Evolutionary conservation across 371 early-diverging fungal genomes (phyloP).

Genomic region (Mucor sp.): DNA sequence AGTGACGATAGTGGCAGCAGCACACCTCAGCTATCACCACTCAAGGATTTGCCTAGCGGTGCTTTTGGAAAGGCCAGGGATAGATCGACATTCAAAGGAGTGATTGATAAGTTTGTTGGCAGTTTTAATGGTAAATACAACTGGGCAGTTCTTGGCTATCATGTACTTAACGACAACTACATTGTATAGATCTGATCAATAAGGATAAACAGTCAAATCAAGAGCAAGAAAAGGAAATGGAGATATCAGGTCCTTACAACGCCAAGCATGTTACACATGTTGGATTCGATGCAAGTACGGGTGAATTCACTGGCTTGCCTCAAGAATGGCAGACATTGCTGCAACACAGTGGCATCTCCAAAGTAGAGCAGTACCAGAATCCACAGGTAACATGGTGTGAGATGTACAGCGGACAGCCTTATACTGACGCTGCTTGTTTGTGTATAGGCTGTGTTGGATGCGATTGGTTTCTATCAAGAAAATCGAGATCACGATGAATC

Average conservation of each 20-base stretch:
- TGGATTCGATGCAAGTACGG: conserved; percentile 89
- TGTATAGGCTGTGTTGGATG: conserved; percentile 86
- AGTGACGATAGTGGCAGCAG: conserved; percentile 21
- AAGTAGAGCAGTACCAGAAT: conserved; percentile 92
- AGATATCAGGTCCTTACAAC: conserved; percentile 96
- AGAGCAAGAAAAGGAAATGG: conserved; percentile 69
- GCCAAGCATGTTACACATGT: conserved; percentile 96
- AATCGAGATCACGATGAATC: conserved; percentile 62
- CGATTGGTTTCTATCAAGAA: conserved; percentile 92
- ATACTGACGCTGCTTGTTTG: background rate
- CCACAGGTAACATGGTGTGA: conserved; percentile 71
- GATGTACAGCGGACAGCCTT: background rate
- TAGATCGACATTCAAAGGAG: conserved; percentile 63
- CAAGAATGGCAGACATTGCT: conserved; percentile 93
- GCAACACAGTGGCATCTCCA: conserved; percentile 91
- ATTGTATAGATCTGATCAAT: conserved; percentile 57
- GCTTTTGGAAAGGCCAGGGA: conserved; percentile 46
- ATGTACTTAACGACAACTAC: background rate
- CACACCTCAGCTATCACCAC: conserved; percentile 18
- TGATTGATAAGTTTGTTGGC: conserved; percentile 67
- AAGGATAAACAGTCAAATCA: conserved; percentile 46
- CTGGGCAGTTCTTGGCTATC: background rate
- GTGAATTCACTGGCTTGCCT: conserved; percentile 94
- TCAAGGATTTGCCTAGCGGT: conserved; percentile 28
- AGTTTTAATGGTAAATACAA: conserved; percentile 51